A percentile compares a stretch with the other conserved stretches of the same genome.
Conservation (phyloP, 148 eudicot species). For the Fagopyrum tataricum region DNA sequence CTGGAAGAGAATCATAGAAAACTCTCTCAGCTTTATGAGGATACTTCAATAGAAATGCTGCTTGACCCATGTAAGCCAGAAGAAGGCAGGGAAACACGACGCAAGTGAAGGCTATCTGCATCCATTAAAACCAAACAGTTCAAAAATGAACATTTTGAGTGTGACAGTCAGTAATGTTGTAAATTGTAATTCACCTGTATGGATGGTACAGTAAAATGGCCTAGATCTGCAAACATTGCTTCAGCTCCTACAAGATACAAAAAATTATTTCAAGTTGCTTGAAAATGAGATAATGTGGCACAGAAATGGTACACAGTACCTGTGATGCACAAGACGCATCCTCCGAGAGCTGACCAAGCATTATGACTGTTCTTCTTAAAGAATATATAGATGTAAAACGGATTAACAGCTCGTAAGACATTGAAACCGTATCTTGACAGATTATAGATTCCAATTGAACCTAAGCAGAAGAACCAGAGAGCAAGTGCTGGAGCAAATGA, state of each 20-base stretch:
- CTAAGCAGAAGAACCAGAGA: conserved; percentile 10
- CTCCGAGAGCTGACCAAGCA: conserved; percentile 14
- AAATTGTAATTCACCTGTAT: conserved; percentile 32
- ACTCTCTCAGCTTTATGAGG: conserved; percentile 33
- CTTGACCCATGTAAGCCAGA: conserved; percentile 76
- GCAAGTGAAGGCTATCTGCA: conserved; percentile 70
- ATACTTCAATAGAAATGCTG: conserved; percentile 53
- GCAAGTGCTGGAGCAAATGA: conserved; percentile 7
- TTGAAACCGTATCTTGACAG: not conserved
- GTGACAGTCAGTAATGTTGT: not conserved
- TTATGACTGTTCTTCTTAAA: conserved; percentile 5
- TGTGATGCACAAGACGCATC: conserved; percentile 11
- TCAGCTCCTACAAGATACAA: conserved; percentile 42
- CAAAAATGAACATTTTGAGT: not conserved
- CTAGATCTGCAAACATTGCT: conserved; percentile 87
- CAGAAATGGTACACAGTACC: not conserved
- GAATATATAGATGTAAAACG: conserved; percentile 7
- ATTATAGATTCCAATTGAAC: conserved; percentile 9
- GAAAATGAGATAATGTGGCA: not conserved
- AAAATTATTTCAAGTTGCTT: not conserved
- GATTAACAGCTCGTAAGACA: conserved; percentile 12
- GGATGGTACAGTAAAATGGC: conserved; percentile 41
- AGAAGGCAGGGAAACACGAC: conserved; percentile 83
- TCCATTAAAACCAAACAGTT: not conserved
- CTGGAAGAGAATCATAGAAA: conserved; percentile 42